Evolutionary conservation across 371 early-diverging fungal genomes (phyloP).

Genomic region (Syncephalis plumigaleata): DNA sequence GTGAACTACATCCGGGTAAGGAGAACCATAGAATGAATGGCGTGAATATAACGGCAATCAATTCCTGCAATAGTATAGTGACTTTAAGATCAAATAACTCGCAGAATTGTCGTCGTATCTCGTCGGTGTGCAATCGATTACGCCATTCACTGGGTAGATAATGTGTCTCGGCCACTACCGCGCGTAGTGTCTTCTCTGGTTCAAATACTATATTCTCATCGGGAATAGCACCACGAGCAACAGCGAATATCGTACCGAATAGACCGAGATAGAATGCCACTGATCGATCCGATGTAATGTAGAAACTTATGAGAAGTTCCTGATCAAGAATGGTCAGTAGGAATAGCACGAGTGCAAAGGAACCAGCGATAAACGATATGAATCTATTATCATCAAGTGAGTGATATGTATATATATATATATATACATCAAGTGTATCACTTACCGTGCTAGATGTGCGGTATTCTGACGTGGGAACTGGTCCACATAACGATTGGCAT

Average conservation of each 20-base stretch:
- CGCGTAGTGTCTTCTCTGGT: slow-evolving; percentile 51
- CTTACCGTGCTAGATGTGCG: slow-evolving; percentile 53
- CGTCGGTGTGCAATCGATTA: slow-evolving; percentile 63
- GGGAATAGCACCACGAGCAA: slow-evolving; percentile 66
- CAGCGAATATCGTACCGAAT: slow-evolving; percentile 71
- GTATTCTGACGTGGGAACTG: slow-evolving; percentile 81
- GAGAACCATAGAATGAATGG: slow-evolving; percentile 73
- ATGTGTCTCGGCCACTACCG: slow-evolving; percentile 75
- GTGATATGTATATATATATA: not conserved
- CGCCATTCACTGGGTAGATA: slow-evolving; percentile 83
- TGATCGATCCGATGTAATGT: slow-evolving; percentile 69
- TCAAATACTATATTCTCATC: slow-evolving; percentile 66
- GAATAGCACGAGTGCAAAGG: slow-evolving; percentile 71
- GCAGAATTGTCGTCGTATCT: slow-evolving; percentile 67
- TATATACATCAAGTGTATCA: too few relatives aligned
- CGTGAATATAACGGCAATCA: slow-evolving; percentile 63
- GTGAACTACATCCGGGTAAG: slow-evolving; percentile 57
- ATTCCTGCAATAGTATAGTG: slow-evolving; percentile 59
- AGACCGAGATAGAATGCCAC: slow-evolving; percentile 83
- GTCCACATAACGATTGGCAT: slow-evolving; percentile 64
- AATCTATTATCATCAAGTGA: slow-evolving; percentile 30
- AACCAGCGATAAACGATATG: slow-evolving; percentile 75
- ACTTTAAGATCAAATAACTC: slow-evolving; percentile 65
- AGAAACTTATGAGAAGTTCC: slow-evolving; percentile 71
- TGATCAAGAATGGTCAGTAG: slow-evolving; percentile 71